Conservation (phyloP, 2,329 filamentous ascomycete species). For the Sarocladiaceae sp. region DNA sequence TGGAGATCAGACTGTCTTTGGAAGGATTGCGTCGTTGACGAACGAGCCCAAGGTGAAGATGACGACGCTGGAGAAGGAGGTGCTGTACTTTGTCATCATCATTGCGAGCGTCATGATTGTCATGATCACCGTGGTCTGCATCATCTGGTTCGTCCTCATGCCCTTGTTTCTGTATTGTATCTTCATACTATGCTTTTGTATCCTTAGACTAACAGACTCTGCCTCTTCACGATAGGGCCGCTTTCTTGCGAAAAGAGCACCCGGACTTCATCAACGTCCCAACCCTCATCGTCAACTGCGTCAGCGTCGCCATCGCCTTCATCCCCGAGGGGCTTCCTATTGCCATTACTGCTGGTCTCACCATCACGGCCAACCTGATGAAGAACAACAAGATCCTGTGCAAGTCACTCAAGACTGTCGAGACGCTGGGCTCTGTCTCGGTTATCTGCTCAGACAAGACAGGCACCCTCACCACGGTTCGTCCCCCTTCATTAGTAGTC, state of each 20-base stretch:
- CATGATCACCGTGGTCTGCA: conserved; percentile 58
- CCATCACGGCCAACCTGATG: conserved; percentile 73
- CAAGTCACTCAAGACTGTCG: conserved; percentile 74
- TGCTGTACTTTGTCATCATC: conserved; percentile 64
- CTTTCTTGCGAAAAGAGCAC: conserved; percentile 61
- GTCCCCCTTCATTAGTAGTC: conserved; percentile 13
- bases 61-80: conserved; percentile 66
- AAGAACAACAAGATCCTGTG: conserved; percentile 69
- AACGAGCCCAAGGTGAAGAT: conserved; percentile 61
- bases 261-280: conserved; percentile 68
- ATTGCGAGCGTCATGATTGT: conserved; percentile 62
- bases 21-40: conserved; percentile 66
- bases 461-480: conserved; percentile 56
- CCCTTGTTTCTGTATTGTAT: conserved; percentile 36
- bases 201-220: too few species aligned
- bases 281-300: conserved; percentile 65
- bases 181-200: too few species aligned
- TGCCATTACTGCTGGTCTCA: conserved; percentile 62
- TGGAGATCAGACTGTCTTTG: conserved; percentile 68
- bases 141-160: conserved; percentile 57
- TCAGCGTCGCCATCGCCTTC: conserved; percentile 67
- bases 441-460: conserved; percentile 75
- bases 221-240: conserved; percentile 40
- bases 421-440: conserved; percentile 66
- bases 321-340: conserved; percentile 70